Evolutionary conservation across 805 yeast genomes (phyloP), one percentile per base, ranked within the genome.

Genomic region (Yarrowia bubula): DNA sequence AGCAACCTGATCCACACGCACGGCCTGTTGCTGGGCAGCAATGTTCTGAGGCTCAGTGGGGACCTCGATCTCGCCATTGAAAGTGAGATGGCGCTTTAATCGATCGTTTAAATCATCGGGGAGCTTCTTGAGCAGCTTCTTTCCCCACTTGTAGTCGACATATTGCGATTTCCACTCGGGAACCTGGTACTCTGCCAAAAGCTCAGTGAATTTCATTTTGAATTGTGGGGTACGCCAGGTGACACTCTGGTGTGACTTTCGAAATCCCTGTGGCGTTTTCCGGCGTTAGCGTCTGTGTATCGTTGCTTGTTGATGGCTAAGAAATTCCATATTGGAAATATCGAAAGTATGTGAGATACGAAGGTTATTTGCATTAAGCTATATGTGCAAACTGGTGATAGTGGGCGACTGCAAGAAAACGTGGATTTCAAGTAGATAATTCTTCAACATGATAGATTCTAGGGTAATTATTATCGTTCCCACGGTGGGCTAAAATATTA

Each of bases 81-180:
- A 41, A 41, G 63, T 35, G 8, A 5, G 39, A 15, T 64, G 43
- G 7, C 62, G 57, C 41, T 14, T 39, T 33, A 47, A 31, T 31
- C 18, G 17, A 41, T 38, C 18, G 64, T 33, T 37, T 35, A 58
- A 11, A 18, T 58, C 64, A 15, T 58, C 64, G 13, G 64, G 64
- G n/a, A 58, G 43, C 43, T 58, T 58, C 22, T 58, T 58, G 22
- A 58, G 64, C 11, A 58, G 33, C 51, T 58, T 58, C 37, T 58
- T 58, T 3, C 64, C 64, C 64, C 64, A 42, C 64, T 74, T 73
- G 64, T 79, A 79, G 69, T 79, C 77, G 17, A 79, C 67, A 66
- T 79, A 79, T 67, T 77, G 79, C 55, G 74, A 69, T 43, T 78
- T 70, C 82, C 82, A 79, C 67, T 79, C 82, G 1, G 83, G 82